Evolutionary conservation across 2,329 filamentous ascomycete species (phyloP).

Genomic region (Coniochaeta sp.): DNA sequence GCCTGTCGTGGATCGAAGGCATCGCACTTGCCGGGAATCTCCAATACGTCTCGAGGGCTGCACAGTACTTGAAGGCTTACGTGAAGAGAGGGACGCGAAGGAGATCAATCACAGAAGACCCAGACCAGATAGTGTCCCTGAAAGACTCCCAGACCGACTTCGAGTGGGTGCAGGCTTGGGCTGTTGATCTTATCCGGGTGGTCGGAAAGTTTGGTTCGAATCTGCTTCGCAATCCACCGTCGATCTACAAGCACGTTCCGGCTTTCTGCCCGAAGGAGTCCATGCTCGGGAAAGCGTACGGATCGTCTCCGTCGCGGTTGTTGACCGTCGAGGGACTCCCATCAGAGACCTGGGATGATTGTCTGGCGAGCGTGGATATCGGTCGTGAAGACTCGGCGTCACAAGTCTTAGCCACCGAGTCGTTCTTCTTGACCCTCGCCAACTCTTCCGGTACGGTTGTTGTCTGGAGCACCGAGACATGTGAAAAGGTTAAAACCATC

Average conservation of each 20-base stretch:
- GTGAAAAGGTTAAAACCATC: neutral
- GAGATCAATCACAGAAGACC: neutral
- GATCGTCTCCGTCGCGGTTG: neutral
- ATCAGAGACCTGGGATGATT: neutral
- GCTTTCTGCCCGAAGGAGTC: constrained; percentile 2
- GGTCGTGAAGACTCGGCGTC: neutral
- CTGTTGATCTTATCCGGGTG: neutral
- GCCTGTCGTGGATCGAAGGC: constrained; percentile 2
- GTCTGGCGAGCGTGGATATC: neutral
- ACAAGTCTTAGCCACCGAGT: neutral
- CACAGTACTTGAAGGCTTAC: constrained; percentile 1
- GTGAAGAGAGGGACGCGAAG: neutral
- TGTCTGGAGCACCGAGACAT: constrained; percentile 1
- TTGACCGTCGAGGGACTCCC: neutral
- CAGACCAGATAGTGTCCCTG: neutral
- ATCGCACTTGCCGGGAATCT: constrained; percentile 1
- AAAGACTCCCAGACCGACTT: neutral
- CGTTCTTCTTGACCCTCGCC: neutral
- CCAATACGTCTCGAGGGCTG: neutral
- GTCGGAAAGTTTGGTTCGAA: constrained; percentile 2
- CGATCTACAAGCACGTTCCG: neutral
- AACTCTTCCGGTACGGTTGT: neutral
- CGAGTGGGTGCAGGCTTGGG: constrained; percentile 2
- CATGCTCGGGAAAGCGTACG: neutral
- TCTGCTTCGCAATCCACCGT: neutral